phyloP scores from a whole-genome alignment of 78 protist genomes.

The Blattamonas nauphoetae region DNA sequence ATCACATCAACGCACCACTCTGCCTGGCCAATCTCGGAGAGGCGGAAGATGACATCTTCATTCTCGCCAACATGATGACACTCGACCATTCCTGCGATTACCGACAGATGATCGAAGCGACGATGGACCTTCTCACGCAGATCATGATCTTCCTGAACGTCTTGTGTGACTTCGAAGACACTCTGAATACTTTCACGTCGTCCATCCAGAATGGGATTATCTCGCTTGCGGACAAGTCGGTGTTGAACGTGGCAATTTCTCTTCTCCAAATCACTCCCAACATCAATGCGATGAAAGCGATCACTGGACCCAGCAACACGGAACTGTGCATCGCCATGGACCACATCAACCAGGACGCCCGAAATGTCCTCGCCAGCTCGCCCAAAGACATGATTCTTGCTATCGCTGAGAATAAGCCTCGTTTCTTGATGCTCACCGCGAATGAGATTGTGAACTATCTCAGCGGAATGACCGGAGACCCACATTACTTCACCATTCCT shows the following conservation, averaged over 20 bases:
- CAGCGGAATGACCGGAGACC: neutral
- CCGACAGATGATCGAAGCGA: no score
- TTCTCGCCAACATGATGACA: no score
- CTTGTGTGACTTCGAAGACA: no score
- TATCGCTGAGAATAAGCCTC: neutral
- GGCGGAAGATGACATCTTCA: no score
- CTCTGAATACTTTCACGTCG: no score
- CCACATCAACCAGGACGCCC: neutral
- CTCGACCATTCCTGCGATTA: no score
- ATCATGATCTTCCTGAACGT: no score
- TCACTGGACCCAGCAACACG: neutral
- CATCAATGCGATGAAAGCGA: neutral
- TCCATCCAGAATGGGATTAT: neutral
- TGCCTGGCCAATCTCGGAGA: no score
- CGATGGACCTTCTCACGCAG: no score
- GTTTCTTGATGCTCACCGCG: neutral
- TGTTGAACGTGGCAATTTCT: neutral
- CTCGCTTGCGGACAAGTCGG: neutral
- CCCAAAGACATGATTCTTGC: neutral
- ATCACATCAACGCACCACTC: no score
- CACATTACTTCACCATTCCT: neutral
- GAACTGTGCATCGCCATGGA: neutral
- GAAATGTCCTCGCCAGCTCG: neutral
- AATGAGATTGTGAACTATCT: neutral
- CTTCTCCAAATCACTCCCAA: neutral